Base-by-base conservation (phyloP, 2,329 filamentous ascomycete species). In the Sporothrix brasiliensis region DNA sequence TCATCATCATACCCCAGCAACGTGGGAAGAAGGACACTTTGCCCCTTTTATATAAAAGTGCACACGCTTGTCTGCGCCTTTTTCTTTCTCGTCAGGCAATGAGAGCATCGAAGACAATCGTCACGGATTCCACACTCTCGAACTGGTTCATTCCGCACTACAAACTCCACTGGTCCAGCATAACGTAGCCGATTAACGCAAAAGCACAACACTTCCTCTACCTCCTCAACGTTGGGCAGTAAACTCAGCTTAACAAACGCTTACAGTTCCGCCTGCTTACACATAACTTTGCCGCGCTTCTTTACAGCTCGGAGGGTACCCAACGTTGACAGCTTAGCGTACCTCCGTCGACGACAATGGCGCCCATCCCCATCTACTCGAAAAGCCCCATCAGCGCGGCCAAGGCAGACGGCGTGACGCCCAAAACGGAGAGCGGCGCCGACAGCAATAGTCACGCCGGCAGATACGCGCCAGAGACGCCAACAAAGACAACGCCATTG, bases 311-410 rank as follows among this genome's bases (percentile, higher is more conserved):
- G 6, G 34, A 7, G 34, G 1, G 34, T 34, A 5, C 27, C 3
- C 34, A 34, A 34, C 34, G 34, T 34, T 34, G 2, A 3, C 34
- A 34, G 34, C 34, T 34, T 34, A 34, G 34, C 34, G 5, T 34
- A 34, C 34, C 34, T 34, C 34, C 7, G 34, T 16, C 52, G 3
- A 54, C 52, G 44, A 19, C n/a, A 19, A 89, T 89, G 87, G 82
- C 87, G 65, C 83, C 87, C n/a, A 84, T 90, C 72, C 85, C 84
- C 63, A 83, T 89, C 54, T 87, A 88, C 78, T 84, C 83, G 49
- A 78, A 84, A 69, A 88, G 86, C 77, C 87, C 88, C 60, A 88
- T 89, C 77, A 85, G 81, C 75, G 83, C 85, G 50, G 80, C 83
- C 71, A 88, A 87, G 78, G 81, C 86, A 65, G 80, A 81, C 19